Evolutionary conservation across 1,139 yeast genomes (phyloP), one percentile per base, ranked within the genome.

Genomic region (Zhuliangozyma blackwelliae): DNA sequence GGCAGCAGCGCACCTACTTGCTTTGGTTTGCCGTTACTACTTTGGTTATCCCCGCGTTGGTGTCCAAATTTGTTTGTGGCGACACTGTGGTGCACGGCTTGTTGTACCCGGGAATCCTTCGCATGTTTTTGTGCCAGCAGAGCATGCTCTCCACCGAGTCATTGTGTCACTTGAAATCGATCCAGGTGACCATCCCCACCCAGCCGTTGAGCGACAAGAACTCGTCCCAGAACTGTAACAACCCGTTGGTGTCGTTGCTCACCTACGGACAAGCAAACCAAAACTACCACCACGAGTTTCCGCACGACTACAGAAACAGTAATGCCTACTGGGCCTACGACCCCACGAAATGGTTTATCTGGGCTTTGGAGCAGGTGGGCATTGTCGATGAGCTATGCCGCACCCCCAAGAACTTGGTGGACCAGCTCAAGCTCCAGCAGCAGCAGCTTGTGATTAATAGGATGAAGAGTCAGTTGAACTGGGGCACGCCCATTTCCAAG

Each of bases 401-500:
- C 31, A 53, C 79, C 53, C 57, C 77, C 48, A 40, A 59, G 27
- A 70, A 75, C 29, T 67, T 79, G 13, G 75, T 82, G 2, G 65
- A 67, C 26, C 84, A 80, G 50, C 65, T 81, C 28, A 54, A 63
- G 26, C 64, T 82, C 25, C 88, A 82, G 50, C 87, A 81, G 48
- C 80, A 77, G 45, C 90, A 82, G 49, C 71, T 72, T 44, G 58
- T 75, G 8, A 59, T 82, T 22, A 85, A 82, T 50, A 63, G 75
- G 40, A 70, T 76, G 47, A 66, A 79, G 44, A 70, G 81, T n/a
- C 77, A 76, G 46, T 61, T 82, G 33, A 79, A 80, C 50, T 82
- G 90, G 90, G 90, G 90, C 2, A 79, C 85, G 0, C 85, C 89
- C 2, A 78, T 82, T 31, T 81, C 82, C 29, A 77, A 76, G 46